Percentiles rank a stretch among this genome's conserved stretches.
These are phyloP conservation scores for Cystobasidiaceae sp. DNA, from an alignment of 1,284 basidiomycete species.

Conservation along the genomic window DNA sequence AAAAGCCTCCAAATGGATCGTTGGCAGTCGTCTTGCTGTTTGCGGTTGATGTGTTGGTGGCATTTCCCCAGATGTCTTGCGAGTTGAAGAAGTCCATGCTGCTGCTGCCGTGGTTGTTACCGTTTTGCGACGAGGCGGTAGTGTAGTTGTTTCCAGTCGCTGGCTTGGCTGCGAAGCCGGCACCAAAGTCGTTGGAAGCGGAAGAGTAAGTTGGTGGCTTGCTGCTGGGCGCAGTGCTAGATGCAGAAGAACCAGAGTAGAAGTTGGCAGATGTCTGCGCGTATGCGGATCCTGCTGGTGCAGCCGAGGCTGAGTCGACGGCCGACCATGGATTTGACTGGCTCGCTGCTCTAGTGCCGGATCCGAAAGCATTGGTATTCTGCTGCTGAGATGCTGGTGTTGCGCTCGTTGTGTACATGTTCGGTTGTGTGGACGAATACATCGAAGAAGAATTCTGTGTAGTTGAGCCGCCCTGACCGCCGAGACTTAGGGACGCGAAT, in stretches of 20 bases:
- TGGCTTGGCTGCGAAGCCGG: not conserved
- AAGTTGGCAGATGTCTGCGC: too few species aligned
- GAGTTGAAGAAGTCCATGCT: constrained; percentile 28
- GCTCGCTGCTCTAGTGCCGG: too few species aligned
- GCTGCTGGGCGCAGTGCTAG: too few species aligned
- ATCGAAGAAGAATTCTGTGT: not conserved
- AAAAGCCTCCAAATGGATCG: constrained; percentile 25
- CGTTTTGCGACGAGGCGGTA: not conserved
- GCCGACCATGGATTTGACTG: too few species aligned
- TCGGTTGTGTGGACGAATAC: not conserved
- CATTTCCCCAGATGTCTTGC: constrained; percentile 25
- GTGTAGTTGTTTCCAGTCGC: constrained; percentile 2
- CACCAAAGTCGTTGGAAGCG: not conserved
- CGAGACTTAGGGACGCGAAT: constrained; percentile 23
- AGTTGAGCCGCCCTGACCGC: not conserved
- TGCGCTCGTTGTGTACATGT: too few species aligned
- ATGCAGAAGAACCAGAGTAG: too few species aligned
- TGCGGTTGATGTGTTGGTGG: not conserved
- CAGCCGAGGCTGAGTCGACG: too few species aligned
- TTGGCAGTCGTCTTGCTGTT: not conserved
- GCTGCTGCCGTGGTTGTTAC: not conserved
- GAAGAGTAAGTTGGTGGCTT: not conserved
- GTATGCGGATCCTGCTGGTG: too few species aligned
- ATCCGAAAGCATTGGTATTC: too few species aligned
- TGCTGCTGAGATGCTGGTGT: too few species aligned